Evolutionary conservation across 2,329 filamentous ascomycete genomes (phyloP), one percentile per base, ranked within the genome.

Genomic region (Thermomyces lanuginosus): DNA sequence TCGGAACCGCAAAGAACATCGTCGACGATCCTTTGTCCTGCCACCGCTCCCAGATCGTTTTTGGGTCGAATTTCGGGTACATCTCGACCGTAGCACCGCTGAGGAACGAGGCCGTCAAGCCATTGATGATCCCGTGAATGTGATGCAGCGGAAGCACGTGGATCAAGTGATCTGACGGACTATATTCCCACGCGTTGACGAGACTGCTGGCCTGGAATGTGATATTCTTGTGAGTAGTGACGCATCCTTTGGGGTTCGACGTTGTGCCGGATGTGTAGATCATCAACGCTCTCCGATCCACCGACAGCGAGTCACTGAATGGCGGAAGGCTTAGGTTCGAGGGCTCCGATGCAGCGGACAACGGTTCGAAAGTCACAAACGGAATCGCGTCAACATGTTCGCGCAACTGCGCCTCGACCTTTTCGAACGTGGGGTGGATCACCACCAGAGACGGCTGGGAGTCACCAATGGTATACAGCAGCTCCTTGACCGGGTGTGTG

Each of bases 1-100:
- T 64, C 3, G 61, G 61, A 1, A 65, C 61, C 9, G 58, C 61
- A 36, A 60, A 57, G 46, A 65, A 65, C 47, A 64, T 55, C 0
- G 56, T 52, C 15, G 58, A 48, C 22, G 48, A 43, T 34, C 52
- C 54, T 28, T 36, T 41, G 16, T 43, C 47, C 31, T 46, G 43
- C 58, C 58, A 64, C 9, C 60, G 50, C 11, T 50, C 42, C 61
- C 61, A 65, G 37, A 62, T 58, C 29, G 50, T 36, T 36, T 46
- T 36, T 7, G 55, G 44, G 24, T 60, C 50, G 44, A 64, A 55
- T 37, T 55, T 49, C 24, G 55, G 52, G 38, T 60, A 36, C 53
- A 64, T 63, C 36, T 64, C 61, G 21, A 64, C 57, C 0, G 56
- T 51, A 2, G 51, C 53, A 5, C 61, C 61, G 15, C 49, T 51